Base-by-base conservation (phyloP, 495 filamentous ascomycete species). In the Lepidopterella palustris region DNA sequence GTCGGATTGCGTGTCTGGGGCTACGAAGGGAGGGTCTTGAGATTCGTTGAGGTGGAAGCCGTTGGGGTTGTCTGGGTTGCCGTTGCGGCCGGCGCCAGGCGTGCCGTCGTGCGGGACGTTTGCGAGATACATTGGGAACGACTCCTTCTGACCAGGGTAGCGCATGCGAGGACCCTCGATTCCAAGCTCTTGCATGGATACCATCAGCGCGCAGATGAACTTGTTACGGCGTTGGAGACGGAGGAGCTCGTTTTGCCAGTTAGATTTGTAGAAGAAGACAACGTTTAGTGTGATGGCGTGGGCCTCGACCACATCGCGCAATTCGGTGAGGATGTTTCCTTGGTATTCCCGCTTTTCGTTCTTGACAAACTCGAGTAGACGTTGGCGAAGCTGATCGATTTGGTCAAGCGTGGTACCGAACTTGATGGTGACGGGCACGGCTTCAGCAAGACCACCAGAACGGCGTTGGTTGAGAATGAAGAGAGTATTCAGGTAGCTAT, bases 191-290 rank as follows among this genome's bases (percentile, higher is more conserved):
- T 84, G 78, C 62, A 97, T 87, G 45, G 87, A 81, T 49, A 86
- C 77, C 93, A 97, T 96, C 65, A 98, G 72, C 61, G 93, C 92
- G 62, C 87, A 90, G 62, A 95, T 92, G 74, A 97, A 96, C 71
- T 91, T 95, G 76, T 98, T 98, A 55, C 92, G 87, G 15, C 93
- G 83, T 59, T 85, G 87, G 1, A 98, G 80, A 71, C 93, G 90
- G 23, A 96, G 78, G 45, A 92, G 79, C 68, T 98, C 93, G 73
- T 97, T 97, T 67, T 97, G 92, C 83, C 84, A 87, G 67, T 86
- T 96, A 53, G 87, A 89, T 71, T 97, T 98, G 79, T 96, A 96
- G 76, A 97, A 96, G 76, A 96, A 97, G 62, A 97, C 87, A 54
- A 98, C 85, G 72, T 97, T 97, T 58, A 98, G 79, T 9, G 87